Conservation (phyloP, 805 yeast species). For the Myxozyma melibiosi region DNA sequence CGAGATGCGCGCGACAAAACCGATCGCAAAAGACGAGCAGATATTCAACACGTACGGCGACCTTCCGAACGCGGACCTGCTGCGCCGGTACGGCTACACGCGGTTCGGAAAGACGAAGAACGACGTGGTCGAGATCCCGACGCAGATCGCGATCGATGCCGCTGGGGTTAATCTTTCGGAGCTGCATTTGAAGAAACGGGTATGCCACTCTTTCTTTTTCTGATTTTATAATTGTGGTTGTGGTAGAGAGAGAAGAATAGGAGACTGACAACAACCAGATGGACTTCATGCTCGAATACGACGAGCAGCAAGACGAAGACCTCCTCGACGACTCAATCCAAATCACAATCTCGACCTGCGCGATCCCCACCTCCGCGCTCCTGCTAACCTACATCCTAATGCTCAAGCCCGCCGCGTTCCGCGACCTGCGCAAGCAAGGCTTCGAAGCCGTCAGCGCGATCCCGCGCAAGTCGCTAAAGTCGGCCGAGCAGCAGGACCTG, state of each 20-base stretch:
- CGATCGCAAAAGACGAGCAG: conserved; percentile 68
- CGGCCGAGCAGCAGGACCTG: conserved; percentile 27
- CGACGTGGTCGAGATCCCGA: conserved; percentile 79
- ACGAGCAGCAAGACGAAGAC: conserved; percentile 26
- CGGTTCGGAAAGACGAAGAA: conserved; percentile 43
- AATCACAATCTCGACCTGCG: conserved; percentile 17
- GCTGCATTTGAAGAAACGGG: conserved; percentile 19
- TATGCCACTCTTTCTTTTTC: neutral
- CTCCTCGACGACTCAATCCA: conserved; percentile 27
- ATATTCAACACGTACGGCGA: conserved; percentile 88
- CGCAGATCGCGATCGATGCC: conserved; percentile 46
- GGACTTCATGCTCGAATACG: conserved; percentile 22
- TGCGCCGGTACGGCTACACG: conserved; percentile 90
- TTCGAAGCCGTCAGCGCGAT: conserved; percentile 7
- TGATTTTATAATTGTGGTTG: neutral
- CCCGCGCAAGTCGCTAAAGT: conserved; percentile 22
- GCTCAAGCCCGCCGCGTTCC: conserved; percentile 23
- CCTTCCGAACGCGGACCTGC: conserved; percentile 84
- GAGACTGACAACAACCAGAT: too few relatives aligned
- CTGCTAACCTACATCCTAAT: conserved; percentile 22
- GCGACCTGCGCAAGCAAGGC: conserved; percentile 19
- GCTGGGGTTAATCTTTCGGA: conserved; percentile 41
- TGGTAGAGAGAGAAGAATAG: too few relatives aligned
- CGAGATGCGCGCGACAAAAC: conserved; percentile 69
- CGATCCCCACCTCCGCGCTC: conserved; percentile 26